Base-by-base conservation (phyloP, 1,284 basidiomycete species). In the Trametes versicolor region DNA sequence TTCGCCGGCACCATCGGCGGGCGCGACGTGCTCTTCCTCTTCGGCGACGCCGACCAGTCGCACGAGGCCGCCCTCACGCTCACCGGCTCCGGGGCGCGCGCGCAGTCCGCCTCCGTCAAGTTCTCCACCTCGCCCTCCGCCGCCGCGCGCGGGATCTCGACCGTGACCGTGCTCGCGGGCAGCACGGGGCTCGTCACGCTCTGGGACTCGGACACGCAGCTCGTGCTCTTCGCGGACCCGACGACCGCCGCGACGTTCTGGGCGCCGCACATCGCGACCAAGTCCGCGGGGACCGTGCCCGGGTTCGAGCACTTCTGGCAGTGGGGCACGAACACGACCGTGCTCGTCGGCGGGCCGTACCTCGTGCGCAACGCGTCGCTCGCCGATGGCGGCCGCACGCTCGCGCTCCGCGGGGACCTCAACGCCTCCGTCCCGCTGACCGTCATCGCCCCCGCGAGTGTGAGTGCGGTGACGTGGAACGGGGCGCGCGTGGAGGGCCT, bases 391-490 rank as follows among this genome's bases (percentile, higher is more conserved):
- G 64, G 65, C 1, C 19, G 36, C 23, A 75, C 73, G 8, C 80
- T 87, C 23, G 80, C 76, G 32, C 73, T 87, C 9, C 72, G 75
- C 23, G 86, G 86, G 4, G 85, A 87, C 71, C 71, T 87, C 34
- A 79, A 83, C 66, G 74, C 77, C 41, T 76, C 74, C 49, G 81
- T 79, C 5, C 77, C 76, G 48, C 76, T 85, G 55, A 82, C 73
- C 1, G 78, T 91, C 17, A 82, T 92, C 60, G 86, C 83, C 2
- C 87, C 88, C 0, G 76, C 76, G 15, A 73, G 67, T 0, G 78
- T 94, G 51, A 79, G 72, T 8, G 72, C 78, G 0, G 81, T 94
- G 29, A 85, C 85, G 0, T 94, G 93, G 92, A 94, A 94, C 68
- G 92, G 88, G 7, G 73, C 83, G 58, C 69, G 70, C 4, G 81